phyloP scores from a whole-genome alignment of 2,329 filamentous ascomycete species.

The Phaeosphaeriaceae sp. region DNA sequence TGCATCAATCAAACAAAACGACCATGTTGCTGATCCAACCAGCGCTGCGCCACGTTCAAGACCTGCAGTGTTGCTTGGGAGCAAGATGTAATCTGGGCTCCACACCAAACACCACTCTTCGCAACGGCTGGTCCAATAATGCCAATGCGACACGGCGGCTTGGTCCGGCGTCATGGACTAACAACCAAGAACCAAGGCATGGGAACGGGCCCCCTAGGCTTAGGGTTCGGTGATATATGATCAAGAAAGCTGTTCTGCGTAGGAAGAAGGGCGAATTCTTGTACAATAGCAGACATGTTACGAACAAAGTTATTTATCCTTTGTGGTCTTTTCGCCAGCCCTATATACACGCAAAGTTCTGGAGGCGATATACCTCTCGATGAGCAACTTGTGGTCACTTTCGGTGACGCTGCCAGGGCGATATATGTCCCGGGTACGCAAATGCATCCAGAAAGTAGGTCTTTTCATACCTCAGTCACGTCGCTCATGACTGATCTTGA shows the following conservation, averaged over 20 bases:
- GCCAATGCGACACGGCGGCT: conserved; percentile 1
- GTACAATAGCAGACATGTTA: background rate
- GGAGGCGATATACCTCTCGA: conserved; percentile 1
- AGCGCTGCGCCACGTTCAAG: background rate
- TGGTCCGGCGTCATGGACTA: conserved; percentile 3
- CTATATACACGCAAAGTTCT: background rate
- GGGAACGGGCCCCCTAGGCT: background rate
- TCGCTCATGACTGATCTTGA: background rate
- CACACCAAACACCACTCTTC: background rate
- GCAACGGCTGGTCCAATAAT: conserved; percentile 1
- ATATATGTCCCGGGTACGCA: conserved; percentile 16
- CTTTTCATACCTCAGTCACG: background rate
- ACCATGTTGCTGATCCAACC: background rate
- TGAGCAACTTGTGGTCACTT: conserved; percentile 14
- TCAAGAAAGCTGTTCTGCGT: background rate
- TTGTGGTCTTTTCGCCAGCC: background rate
- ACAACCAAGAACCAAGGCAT: background rate
- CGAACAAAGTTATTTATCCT: background rate
- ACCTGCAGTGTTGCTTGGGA: background rate
- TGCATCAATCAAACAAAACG: background rate
- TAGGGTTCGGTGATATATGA: background rate
- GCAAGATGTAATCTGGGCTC: background rate
- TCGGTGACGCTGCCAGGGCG: conserved; percentile 8
- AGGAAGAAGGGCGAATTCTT: background rate
- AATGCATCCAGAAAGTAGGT: conserved; percentile 21